Evolutionary conservation across 2,329 filamentous ascomycete species (phyloP).

Genomic region (Aspergillus pseudoglaucus): DNA sequence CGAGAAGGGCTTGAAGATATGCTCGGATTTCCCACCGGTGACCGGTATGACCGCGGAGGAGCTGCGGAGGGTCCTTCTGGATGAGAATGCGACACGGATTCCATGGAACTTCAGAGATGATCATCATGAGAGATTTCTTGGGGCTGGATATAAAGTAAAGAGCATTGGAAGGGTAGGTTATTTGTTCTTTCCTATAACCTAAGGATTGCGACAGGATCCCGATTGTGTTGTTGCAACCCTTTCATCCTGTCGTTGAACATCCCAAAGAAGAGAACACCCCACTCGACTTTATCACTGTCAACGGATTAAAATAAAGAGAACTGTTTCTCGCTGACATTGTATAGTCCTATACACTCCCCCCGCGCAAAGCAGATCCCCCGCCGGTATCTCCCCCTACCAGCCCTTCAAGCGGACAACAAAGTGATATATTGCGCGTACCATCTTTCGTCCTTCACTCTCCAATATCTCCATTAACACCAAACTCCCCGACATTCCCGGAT

Average conservation of each 20-base stretch:
- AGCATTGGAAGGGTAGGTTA: constrained; percentile 72
- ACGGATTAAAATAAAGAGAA: not conserved
- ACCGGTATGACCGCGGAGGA: constrained; percentile 58
- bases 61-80: constrained; percentile 60
- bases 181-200: not conserved
- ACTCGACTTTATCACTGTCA: too few relatives aligned
- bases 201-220: not conserved
- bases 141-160: constrained; percentile 60
- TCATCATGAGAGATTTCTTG: constrained; percentile 41
- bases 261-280: too few relatives aligned
- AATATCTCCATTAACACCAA: constrained; percentile 80
- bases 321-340: constrained; percentile 10
- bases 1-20: constrained; percentile 56
- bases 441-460: constrained; percentile 72
- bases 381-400: constrained; percentile 44
- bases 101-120: constrained; percentile 61
- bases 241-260: not conserved
- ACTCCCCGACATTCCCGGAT: constrained; percentile 79
- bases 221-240: not conserved
- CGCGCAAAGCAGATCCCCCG: constrained; percentile 57
- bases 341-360: constrained; percentile 51
- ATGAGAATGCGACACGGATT: constrained; percentile 56
- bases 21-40: constrained; percentile 64
- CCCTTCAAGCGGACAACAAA: constrained; percentile 44
- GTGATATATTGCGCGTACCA: constrained; percentile 36